Evolutionary conservation across 768 basidiomycete species (phyloP), one percentile per base, ranked within the genome.

Genomic region (Rhodotorula paludigena): DNA sequence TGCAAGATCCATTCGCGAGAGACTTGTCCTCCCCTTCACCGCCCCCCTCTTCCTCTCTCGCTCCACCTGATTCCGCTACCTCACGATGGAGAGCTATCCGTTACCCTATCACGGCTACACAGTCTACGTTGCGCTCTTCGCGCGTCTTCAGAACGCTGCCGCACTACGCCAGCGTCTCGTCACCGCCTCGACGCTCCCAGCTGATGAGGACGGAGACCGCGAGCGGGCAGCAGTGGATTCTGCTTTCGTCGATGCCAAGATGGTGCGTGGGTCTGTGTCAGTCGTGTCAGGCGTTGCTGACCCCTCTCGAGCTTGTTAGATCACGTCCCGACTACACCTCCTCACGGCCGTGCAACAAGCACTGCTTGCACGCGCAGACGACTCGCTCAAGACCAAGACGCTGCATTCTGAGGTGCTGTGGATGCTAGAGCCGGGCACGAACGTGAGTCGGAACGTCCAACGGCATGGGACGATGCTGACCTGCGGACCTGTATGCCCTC

Each of bases 361-460:
- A 2, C 80, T 90, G n/a, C 79, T 92, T 18, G 84, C 90, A 0
- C 81, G 84, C 36, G 77, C 83, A 5, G 83, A 86, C 48, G 81
- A 80, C 30, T 75, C 80, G 1, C 80, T 94, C 63, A 82, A 87
- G 54, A 92, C 93, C 2, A 90, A 88, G 79, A 90, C 91, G 2
- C 79, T 92, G 0, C 92, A 97, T 76, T 91, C 91, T 0, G 93
- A 98, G 78, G 83, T 97, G 57, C 81, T 97, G n/a, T 92, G 88
- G 82, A 80, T 84, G 30, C 81, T 97, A 55, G 90, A 89, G 71
- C 91, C 92, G 4, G 89, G 86, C 9, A 89, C 90, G 71, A 96
- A 93, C 76, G 90, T 89, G 60, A 55, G 82, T 74, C 25, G 6
- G 12, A 8, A 47, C n/a, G 21, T 5, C 23, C 51, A 28, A 9